Conservation (phyloP, 495 filamentous ascomycete genomes). For the Copromyces sp. region DNA sequence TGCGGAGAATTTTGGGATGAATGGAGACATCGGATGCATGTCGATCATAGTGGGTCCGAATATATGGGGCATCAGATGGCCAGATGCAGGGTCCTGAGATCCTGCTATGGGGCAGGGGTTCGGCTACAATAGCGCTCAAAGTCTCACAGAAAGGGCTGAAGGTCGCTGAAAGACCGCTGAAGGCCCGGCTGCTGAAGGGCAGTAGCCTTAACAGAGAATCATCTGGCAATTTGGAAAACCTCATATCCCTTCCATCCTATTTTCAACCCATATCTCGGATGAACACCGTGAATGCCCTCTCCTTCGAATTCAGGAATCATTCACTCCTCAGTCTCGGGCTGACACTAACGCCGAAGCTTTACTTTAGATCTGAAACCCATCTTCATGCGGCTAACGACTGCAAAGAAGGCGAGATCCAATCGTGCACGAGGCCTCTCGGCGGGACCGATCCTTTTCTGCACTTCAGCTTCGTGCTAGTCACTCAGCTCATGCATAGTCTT, state of each 20-base stretch:
- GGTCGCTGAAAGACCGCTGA: too few relatives aligned
- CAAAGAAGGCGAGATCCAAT: not conserved
- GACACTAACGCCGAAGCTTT: not conserved
- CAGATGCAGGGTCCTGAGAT: not conserved
- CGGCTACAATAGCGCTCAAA: too few relatives aligned
- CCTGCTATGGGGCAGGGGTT: not conserved
- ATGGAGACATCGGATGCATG: not conserved
- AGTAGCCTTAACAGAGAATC: not conserved
- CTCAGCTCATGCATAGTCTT: not conserved
- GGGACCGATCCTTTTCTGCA: not conserved
- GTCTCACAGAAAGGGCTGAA: too few relatives aligned
- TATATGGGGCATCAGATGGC: not conserved
- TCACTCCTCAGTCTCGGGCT: not conserved
- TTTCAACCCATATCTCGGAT: not conserved
- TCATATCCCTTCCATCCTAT: not conserved
- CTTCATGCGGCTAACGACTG: not conserved
- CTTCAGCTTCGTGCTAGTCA: not conserved
- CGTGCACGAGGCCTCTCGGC: not conserved
- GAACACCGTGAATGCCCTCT: not conserved
- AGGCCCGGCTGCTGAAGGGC: not conserved
- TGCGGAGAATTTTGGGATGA: not conserved
- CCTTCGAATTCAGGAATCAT: not conserved
- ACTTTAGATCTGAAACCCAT: not conserved
- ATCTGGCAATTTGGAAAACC: too few relatives aligned
- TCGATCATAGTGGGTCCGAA: not conserved